Evolutionary conservation across 192 early-diverging fungal genomes (phyloP), one percentile per base, ranked within the genome.

Genomic region (Linnemannia elongata): DNA sequence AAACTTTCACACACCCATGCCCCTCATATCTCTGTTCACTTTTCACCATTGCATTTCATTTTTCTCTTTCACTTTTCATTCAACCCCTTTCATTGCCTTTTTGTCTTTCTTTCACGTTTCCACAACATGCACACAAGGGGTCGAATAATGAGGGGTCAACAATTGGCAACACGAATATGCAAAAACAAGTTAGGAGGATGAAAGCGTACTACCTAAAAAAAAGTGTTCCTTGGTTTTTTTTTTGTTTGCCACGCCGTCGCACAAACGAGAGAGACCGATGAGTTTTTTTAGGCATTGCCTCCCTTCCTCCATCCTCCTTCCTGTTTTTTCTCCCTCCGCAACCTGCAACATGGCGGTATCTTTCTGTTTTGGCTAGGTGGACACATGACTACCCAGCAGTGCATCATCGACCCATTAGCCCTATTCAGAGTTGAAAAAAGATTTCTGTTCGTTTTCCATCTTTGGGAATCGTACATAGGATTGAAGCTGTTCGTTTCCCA

Each of bases 241-340:
- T 17, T 30, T 15, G 44, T n/a, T 73, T 77, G 81, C 81, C 81
- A 82, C 57, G 81, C 81, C 69, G 81, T 82, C 75, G 75, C 69
- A 82, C 81, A 77, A 82, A 82, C 36, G 35, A 82, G 30, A 55
- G 69, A 55, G 69, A 18, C 45, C n/a, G 63, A 81, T 38, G 27
- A 15, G 45, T 27, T 52, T 17, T 20, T 52, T 49, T 49, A n/a
- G n/a, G n/a, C n/a, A n/a, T 49, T 7, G 1, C 18, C 27, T 8
- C 10, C 70, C 13, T 47, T 15, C 2, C 5, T 36, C 49, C 74
- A 20, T 55, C 30, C 9, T 39, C 36, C 54, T 38, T 39, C 35
- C 63, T 4, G n/a, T 27, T 35, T 42, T 54, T 55, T 71, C 33
- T 41, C 39, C 24, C 18, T 24, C 69, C 20, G 38, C 44, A 33